Conservation (phyloP, 768 basidiomycete species). For the Cantharellus anzutake region DNA sequence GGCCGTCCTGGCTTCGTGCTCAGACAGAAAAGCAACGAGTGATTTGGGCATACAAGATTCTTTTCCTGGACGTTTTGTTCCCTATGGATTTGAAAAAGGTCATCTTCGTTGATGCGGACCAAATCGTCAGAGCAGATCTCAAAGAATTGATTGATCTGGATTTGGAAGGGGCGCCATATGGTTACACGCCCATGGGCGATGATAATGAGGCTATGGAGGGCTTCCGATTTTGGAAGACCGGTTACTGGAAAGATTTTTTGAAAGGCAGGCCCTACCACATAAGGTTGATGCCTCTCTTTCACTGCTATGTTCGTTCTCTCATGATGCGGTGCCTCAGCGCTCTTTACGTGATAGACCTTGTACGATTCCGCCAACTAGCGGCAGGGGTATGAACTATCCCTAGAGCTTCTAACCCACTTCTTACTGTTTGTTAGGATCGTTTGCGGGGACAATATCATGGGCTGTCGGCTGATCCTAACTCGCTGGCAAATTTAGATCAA, state of each 20-base stretch:
- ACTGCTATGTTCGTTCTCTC: background rate
- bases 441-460: conserved; percentile 83
- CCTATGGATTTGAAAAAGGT: conserved; percentile 98
- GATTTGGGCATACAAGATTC: conserved; percentile 99
- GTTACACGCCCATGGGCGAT: conserved; percentile 94
- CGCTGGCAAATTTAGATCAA: conserved; percentile 89
- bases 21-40: conserved; percentile 97
- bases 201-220: conserved; percentile 92
- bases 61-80: conserved; percentile 97
- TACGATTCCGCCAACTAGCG: conserved; percentile 65
- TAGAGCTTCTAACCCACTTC: background rate
- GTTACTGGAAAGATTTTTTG: conserved; percentile 84
- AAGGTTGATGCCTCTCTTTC: conserved; percentile 31
- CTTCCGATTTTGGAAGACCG: conserved; percentile 97
- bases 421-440: conserved; percentile 37
- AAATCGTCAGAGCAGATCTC: conserved; percentile 91
- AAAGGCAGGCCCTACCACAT: conserved; percentile 83
- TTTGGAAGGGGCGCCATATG: conserved; percentile 83
- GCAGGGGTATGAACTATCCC: conserved; percentile 27
- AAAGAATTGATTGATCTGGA: conserved; percentile 89
- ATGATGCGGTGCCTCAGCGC: conserved; percentile 33
- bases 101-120: conserved; percentile 96
- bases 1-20: conserved; percentile 94
- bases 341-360: conserved; percentile 87
- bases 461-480: conserved; percentile 85